These are phyloP conservation scores for Fusarium sp. DNA, from an alignment of 2,329 filamentous ascomycete genomes.

Conservation along the genomic window DNA sequence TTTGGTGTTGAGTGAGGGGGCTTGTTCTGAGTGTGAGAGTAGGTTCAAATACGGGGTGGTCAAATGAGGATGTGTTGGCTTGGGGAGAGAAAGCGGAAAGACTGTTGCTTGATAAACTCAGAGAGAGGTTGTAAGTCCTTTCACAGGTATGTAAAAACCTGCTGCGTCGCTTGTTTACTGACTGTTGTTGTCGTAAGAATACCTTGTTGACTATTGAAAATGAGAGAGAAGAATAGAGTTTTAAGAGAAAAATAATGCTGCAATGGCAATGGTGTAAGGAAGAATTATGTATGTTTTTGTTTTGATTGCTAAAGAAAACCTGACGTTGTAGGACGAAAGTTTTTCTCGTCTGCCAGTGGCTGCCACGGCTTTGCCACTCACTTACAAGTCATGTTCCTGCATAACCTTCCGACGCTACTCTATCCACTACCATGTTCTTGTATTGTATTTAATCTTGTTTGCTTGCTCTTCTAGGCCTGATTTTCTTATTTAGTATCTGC, in stretches of 20 bases:
- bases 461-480: too few relatives aligned
- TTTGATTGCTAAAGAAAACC: neutral
- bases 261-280: rapidly evolving
- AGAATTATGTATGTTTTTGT: neutral
- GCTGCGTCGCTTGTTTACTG: neutral
- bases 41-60: rapidly evolving
- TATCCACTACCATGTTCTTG: too few relatives aligned
- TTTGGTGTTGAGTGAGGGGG: neutral
- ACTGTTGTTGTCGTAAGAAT: neutral
- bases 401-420: neutral
- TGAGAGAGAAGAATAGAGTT: neutral
- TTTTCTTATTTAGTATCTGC: too few relatives aligned
- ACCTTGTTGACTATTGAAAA: too few relatives aligned
- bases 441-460: too few relatives aligned
- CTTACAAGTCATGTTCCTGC: neutral
- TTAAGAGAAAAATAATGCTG: too few relatives aligned
- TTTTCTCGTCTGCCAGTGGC: neutral
- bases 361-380: neutral
- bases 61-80: rapidly evolving
- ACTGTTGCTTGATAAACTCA: neutral
- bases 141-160: rapidly evolving
- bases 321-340: neutral
- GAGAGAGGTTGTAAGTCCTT: neutral
- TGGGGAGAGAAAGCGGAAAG: neutral
- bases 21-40: neutral